These are phyloP conservation scores for Mycosarcoma maydis DNA, from an alignment of 1,284 basidiomycete species.

Conservation along the genomic window DNA sequence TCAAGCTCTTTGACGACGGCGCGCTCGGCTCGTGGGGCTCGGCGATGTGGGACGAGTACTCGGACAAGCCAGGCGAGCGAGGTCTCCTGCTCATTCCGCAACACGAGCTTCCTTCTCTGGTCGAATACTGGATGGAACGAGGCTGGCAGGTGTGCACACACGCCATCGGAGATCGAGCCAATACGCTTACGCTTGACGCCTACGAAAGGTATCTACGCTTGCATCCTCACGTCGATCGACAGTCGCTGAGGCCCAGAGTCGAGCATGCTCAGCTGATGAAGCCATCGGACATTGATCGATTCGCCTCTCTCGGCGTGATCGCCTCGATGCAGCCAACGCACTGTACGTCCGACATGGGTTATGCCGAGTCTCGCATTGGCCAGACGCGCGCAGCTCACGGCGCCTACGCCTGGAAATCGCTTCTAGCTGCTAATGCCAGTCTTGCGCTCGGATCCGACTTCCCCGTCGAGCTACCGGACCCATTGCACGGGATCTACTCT, in stretches of 20 bases:
- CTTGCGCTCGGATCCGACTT: conserved; percentile 89
- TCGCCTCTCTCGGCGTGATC: conserved; percentile 81
- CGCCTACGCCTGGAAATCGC: conserved; percentile 85
- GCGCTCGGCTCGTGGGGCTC: conserved; percentile 92
- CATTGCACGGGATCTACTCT: conserved; percentile 79
- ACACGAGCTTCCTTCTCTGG: conserved; percentile 28
- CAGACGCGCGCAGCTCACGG: conserved; percentile 72
- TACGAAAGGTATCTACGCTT: conserved; percentile 43
- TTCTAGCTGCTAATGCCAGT: conserved; percentile 71
- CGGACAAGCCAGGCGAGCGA: conserved; percentile 70
- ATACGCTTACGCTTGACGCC: conserved; percentile 75
- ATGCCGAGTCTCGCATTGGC: conserved; percentile 67
- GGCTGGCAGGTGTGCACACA: conserved; percentile 70
- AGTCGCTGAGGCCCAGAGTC: conserved; percentile 75
- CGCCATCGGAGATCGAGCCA: conserved; percentile 89
- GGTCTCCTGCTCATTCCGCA: conserved; percentile 45
- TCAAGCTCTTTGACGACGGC: conserved; percentile 86
- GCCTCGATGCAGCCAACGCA: conserved; percentile 93
- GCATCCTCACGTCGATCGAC: conserved; percentile 1
- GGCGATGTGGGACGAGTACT: conserved; percentile 83
- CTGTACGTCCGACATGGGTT: conserved; percentile 86
- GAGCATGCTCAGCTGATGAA: conserved; percentile 86
- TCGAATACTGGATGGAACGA: conserved; percentile 45
- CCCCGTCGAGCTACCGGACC: conserved; percentile 72
- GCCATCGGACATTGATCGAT: conserved; percentile 75